These are phyloP conservation scores for Cystobasidium pallidum DNA, from an alignment of 1,284 basidiomycete genomes.

Conservation along the genomic window DNA sequence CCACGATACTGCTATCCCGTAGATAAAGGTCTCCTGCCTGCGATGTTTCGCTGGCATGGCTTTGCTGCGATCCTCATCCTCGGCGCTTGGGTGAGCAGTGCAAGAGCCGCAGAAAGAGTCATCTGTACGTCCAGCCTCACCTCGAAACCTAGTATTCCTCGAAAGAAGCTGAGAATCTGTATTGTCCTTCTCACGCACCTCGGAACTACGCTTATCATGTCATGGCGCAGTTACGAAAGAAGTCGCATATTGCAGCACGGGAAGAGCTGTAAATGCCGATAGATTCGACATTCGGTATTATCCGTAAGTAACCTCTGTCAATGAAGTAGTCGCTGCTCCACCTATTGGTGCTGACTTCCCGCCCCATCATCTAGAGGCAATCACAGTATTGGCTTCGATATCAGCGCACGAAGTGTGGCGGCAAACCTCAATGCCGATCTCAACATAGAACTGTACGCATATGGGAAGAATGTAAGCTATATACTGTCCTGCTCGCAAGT, in stretches of 20 bases:
- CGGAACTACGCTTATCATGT: background rate
- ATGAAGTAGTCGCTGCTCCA: background rate
- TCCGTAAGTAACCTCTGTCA: conserved; percentile 9
- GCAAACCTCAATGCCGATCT: conserved; percentile 43
- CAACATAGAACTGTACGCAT: conserved; percentile 40
- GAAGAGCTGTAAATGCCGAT: conserved; percentile 42
- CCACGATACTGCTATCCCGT: background rate
- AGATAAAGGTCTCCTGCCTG: background rate
- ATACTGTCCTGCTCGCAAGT: background rate
- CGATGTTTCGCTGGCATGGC: background rate
- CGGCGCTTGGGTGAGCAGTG: background rate
- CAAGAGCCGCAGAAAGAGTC: conserved; percentile 10
- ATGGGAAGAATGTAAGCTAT: conserved; percentile 40
- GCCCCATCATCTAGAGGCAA: conserved; percentile 22
- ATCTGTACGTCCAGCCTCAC: conserved; percentile 8
- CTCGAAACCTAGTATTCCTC: too few species aligned
- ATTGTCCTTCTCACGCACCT: too few species aligned
- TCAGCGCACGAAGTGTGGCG: conserved; percentile 39
- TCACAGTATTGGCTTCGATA: conserved; percentile 42
- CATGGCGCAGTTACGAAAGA: conserved; percentile 28
- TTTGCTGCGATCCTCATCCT: conserved; percentile 15
- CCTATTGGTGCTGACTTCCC: background rate
- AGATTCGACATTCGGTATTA: conserved; percentile 42
- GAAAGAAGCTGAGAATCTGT: too few species aligned
- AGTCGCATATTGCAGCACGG: conserved; percentile 41